Evolutionary conservation across 768 basidiomycete species (phyloP).

Genomic region (Lentinula guzmanii): DNA sequence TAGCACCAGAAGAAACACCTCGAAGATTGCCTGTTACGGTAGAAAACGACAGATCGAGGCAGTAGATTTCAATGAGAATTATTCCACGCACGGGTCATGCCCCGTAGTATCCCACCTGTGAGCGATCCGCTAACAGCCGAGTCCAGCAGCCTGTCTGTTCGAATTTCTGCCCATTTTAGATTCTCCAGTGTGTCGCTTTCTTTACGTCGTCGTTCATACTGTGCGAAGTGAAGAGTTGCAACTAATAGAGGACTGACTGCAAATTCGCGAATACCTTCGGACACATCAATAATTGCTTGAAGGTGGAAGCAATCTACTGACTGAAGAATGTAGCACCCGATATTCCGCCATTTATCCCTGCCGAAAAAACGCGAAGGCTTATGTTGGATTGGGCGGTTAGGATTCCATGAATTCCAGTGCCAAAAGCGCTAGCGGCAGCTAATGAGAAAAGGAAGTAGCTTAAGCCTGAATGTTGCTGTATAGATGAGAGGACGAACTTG

Average conservation of each 20-base stretch:
- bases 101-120: conserved; percentile 55
- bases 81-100: conserved; percentile 46
- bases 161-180: conserved; percentile 46
- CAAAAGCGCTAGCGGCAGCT: conserved; percentile 57
- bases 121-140: conserved; percentile 67
- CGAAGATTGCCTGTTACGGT: conserved; percentile 49
- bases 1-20: conserved; percentile 51
- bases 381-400: conserved; percentile 40
- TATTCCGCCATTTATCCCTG: conserved; percentile 68
- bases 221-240: conserved; percentile 34
- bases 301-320: conserved; percentile 27
- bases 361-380: conserved; percentile 44
- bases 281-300: neutral
- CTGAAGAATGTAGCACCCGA: conserved; percentile 77
- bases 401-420: conserved; percentile 38
- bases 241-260: conserved; percentile 59
- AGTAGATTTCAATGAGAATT: neutral
- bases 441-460: conserved; percentile 17
- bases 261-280: conserved; percentile 69
- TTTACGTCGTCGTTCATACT: conserved; percentile 39
- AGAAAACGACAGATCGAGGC: conserved; percentile 1
- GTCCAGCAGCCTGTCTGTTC: conserved; percentile 59
- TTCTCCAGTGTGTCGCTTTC: conserved; percentile 11
- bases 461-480: conserved; percentile 5
- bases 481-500: conserved; percentile 60